Evolutionary conservation across 2,329 filamentous ascomycete genomes (phyloP).

Genomic region (Sordariomycetes sp.): DNA sequence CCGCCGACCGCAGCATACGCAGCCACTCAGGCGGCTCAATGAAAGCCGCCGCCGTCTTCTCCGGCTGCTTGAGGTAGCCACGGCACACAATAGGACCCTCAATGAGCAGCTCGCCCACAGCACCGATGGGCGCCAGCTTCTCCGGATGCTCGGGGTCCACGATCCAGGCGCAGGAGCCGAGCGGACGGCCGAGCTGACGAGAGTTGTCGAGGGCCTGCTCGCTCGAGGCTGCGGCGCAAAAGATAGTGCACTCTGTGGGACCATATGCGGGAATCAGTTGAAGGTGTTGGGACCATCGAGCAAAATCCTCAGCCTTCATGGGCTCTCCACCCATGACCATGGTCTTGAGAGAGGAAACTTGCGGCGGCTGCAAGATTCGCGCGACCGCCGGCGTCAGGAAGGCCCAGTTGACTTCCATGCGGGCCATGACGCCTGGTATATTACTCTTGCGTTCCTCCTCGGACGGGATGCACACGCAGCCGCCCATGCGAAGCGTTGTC

Average conservation of each 20-base stretch:
- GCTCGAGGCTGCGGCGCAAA: not conserved
- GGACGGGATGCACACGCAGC: slow-evolving; percentile 27
- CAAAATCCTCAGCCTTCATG: slow-evolving; percentile 5
- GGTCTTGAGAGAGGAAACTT: not conserved
- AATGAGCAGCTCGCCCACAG: slow-evolving; percentile 15
- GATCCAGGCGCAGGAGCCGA: slow-evolving; percentile 14
- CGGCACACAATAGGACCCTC: slow-evolving; percentile 14
- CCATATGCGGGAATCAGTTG: slow-evolving; percentile 8
- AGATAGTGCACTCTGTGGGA: slow-evolving; percentile 7
- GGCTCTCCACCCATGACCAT: slow-evolving; percentile 8
- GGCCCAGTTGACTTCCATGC: not conserved
- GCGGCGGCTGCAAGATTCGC: not conserved
- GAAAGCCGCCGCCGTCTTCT: slow-evolving; percentile 15
- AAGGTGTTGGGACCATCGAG: slow-evolving; percentile 8
- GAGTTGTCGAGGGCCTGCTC: too few species aligned
- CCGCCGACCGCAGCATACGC: not conserved
- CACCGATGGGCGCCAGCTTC: slow-evolving; percentile 13
- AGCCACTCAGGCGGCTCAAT: slow-evolving; percentile 23
- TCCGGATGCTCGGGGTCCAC: slow-evolving; percentile 17
- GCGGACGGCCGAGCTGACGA: not conserved
- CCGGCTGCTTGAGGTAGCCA: slow-evolving; percentile 12
- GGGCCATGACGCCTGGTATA: not conserved
- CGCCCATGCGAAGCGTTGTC: slow-evolving; percentile 14
- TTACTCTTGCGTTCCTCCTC: slow-evolving; percentile 13
- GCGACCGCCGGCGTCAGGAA: slow-evolving; percentile 4